Evolutionary conservation across 2,329 filamentous ascomycete genomes (phyloP), one percentile per base, ranked within the genome.

Genomic region (Xylariales sp.): DNA sequence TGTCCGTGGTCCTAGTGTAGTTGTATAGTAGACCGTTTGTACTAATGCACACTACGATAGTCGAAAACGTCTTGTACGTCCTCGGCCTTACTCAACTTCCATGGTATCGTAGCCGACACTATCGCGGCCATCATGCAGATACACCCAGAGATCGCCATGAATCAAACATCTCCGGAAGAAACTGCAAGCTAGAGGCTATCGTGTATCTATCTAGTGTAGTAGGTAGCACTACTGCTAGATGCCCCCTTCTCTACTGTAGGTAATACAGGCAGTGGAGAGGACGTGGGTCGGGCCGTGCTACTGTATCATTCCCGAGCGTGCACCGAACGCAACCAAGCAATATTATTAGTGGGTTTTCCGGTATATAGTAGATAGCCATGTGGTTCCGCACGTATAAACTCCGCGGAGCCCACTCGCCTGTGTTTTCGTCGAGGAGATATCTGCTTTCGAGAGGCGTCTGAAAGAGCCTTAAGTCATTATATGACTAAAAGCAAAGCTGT

Each of bases 131-230:
- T 28, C n/a, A 28, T 41, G 34, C 32, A 5, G 34, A 7, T 28
- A 50, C 30, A 28, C 32, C 50, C 39, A 39, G 36, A 50, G 30
- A 45, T 28, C 53, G 41, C 9, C 4, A 18, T 39, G 30, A 54
- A 53, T 14, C 9, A 36, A 30, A 53, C 32, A 64, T 64, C 54
- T 64, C 62, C 62, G 62, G 39, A 28, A 9, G 8, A 3, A n/a
- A 5, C 32, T 30, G 62, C 41, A 28, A 39, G 32, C 16, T 30
- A 39, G n/a, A 56, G 16, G 32, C 39, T 45, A 43, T 56, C 39
- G 43, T 39, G 18, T 56, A 56, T 39, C 8, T 3, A 39, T 39
- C 8, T 3, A 39, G 36, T 39, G 36, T 39, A 39, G 36, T 39
- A 39, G 9, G 4, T 41, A 41, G 39, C 39, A 41, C 39, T 41